These are phyloP conservation scores for Angophora floribunda DNA, from an alignment of 345 rosid species.

Conservation along the genomic window DNA sequence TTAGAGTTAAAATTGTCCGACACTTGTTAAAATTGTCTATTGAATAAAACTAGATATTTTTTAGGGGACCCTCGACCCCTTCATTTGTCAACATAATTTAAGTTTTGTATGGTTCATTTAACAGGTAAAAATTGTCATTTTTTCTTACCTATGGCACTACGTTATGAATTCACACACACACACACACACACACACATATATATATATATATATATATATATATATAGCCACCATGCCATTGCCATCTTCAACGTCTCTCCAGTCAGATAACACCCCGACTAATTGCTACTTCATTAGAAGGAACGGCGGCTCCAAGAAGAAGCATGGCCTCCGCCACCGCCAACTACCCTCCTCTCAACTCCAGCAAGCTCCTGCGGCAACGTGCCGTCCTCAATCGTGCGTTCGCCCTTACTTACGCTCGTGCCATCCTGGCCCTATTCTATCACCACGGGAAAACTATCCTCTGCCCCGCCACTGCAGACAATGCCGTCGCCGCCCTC, in stretches of 20 bases:
- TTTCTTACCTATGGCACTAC: not conserved
- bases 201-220: too few species aligned
- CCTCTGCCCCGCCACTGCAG: conserved; percentile 8
- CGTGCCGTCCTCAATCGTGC: conserved; percentile 28
- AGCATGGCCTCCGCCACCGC: not conserved
- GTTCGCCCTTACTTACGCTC: conserved; percentile 32
- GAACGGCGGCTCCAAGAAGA: not conserved
- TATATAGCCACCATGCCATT: not conserved
- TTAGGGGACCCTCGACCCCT: not conserved
- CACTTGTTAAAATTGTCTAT: too few species aligned
- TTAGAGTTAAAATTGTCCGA: not conserved
- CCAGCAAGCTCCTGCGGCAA: conserved; percentile 13
- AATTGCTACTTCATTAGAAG: not conserved
- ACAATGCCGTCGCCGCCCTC: not conserved
- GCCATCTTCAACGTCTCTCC: not conserved
- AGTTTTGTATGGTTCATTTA: not conserved
- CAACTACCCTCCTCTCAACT: conserved; percentile 19
- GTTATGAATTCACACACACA: not conserved
- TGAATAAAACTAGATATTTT: too few species aligned
- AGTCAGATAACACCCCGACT: not conserved
- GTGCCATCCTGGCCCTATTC: conserved; percentile 42
- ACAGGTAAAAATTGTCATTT: not conserved
- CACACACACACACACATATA: too few species aligned
- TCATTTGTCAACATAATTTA: not conserved
- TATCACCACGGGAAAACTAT: conserved; percentile 37